Conservation (phyloP, 257 asterid species). For the Jasminum sambac region DNA sequence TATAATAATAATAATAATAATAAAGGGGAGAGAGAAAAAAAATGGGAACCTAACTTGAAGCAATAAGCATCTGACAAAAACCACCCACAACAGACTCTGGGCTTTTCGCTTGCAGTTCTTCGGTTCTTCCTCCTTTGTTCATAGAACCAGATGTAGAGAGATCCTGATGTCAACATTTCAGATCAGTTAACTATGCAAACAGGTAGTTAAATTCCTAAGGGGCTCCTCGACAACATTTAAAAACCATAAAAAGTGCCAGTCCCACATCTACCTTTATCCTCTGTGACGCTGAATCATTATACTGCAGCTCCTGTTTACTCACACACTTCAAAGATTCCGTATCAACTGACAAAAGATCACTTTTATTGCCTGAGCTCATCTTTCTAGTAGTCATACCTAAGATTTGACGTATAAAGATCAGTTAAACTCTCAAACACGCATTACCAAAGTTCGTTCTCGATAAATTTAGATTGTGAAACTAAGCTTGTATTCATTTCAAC, state of each 20-base stretch:
- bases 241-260: constrained; percentile 21
- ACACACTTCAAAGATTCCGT: constrained; percentile 31
- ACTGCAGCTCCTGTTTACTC: constrained; percentile 35
- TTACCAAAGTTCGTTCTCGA: background rate
- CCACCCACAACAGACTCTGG: constrained; percentile 31
- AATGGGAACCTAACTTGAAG: background rate
- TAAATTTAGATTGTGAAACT: background rate
- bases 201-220: background rate
- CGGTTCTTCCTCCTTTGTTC: constrained; percentile 26
- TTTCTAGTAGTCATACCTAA: constrained; percentile 60
- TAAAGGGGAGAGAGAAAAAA: no score
- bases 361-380: constrained; percentile 27
- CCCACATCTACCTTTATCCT: constrained; percentile 37
- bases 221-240: background rate
- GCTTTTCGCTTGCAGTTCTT: constrained; percentile 26
- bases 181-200: background rate
- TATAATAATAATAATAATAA: background rate
- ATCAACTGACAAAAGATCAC: constrained; percentile 21
- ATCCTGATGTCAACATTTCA: background rate
- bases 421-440: constrained; percentile 14
- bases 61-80: constrained; percentile 7
- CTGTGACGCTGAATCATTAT: constrained; percentile 26
- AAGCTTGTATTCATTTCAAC: no score
- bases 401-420: no score
- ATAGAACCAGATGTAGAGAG: constrained; percentile 20